A percentile compares a stretch with the other conserved stretches of the same genome.
Evolutionary conservation across 2,329 filamentous ascomycete species (phyloP).

Genomic region (Sporothrix variecibatus): DNA sequence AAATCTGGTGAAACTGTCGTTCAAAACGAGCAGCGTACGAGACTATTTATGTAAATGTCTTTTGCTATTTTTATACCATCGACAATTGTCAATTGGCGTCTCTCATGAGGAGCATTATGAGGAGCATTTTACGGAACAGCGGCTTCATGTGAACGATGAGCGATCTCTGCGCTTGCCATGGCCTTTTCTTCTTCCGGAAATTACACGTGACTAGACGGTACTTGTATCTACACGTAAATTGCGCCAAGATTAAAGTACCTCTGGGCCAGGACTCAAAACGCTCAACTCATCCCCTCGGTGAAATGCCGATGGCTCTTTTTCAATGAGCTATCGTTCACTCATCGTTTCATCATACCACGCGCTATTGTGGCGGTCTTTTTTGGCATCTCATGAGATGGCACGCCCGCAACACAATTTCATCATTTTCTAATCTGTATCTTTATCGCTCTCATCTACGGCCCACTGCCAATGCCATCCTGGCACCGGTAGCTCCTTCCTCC

Average conservation of each 20-base stretch:
- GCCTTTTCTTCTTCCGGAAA: not conserved
- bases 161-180: not conserved
- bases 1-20: not conserved
- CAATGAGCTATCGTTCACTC: slow-evolving; percentile 6
- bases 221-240: not conserved
- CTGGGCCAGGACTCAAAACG: not conserved
- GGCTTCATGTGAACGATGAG: not conserved
- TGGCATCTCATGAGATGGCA: not conserved
- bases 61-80: not conserved
- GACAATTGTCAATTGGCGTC: not conserved
- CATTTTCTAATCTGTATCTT: slow-evolving; percentile 1
- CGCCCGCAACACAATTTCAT: not conserved
- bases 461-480: not conserved
- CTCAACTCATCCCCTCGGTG: slow-evolving; percentile 4
- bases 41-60: not conserved
- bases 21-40: not conserved
- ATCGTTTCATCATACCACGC: slow-evolving; percentile 9
- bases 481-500: slow-evolving; percentile 6
- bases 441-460: not conserved
- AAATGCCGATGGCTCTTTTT: not conserved
- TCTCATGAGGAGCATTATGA: not conserved
- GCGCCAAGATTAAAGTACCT: not conserved
- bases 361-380: not conserved
- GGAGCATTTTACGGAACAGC: not conserved
- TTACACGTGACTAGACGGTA: not conserved